Evolutionary conservation across 2,329 filamentous ascomycete genomes (phyloP).

Genomic region (Talaromyces rugulosus): DNA sequence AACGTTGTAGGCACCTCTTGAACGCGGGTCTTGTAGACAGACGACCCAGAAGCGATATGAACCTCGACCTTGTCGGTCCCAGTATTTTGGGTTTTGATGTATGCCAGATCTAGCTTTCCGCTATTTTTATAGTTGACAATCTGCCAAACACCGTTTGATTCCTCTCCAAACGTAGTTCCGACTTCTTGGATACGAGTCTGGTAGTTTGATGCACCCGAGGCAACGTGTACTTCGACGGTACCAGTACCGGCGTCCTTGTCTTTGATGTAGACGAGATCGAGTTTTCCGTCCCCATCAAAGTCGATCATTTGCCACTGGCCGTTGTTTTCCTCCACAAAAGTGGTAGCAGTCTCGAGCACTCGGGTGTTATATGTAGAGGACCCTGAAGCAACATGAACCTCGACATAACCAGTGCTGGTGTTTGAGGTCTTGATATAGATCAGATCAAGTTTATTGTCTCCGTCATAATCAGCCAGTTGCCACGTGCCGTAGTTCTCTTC

Average conservation of each 20-base stretch:
- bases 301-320: slow-evolving; percentile 15
- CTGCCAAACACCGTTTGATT: slow-evolving; percentile 10
- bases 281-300: slow-evolving; percentile 13
- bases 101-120: slow-evolving; percentile 4
- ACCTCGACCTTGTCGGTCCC: slow-evolving; percentile 9
- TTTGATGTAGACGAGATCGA: slow-evolving; percentile 16
- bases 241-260: slow-evolving; percentile 14
- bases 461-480: slow-evolving; percentile 14
- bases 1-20: slow-evolving; percentile 56
- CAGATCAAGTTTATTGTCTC: slow-evolving; percentile 13
- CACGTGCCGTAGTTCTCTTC: slow-evolving; percentile 13
- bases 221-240: slow-evolving; percentile 15
- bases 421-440: slow-evolving; percentile 16
- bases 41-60: slow-evolving; percentile 9
- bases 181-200: slow-evolving; percentile 13
- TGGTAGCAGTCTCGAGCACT: slow-evolving; percentile 64
- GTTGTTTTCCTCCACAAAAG: slow-evolving; percentile 33
- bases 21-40: slow-evolving; percentile 45
- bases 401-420: slow-evolving; percentile 14
- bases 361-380: slow-evolving; percentile 38
- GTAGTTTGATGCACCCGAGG: slow-evolving; percentile 15
- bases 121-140: slow-evolving; percentile 1
- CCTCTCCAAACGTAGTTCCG: slow-evolving; percentile 9
- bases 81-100: slow-evolving; percentile 10
- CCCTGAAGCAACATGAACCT: slow-evolving; percentile 15